Percentiles rank a stretch among this genome's conserved stretches.
Conservation (phyloP, 345 rosid species). For the Chamaenerion angustifolium region DNA sequence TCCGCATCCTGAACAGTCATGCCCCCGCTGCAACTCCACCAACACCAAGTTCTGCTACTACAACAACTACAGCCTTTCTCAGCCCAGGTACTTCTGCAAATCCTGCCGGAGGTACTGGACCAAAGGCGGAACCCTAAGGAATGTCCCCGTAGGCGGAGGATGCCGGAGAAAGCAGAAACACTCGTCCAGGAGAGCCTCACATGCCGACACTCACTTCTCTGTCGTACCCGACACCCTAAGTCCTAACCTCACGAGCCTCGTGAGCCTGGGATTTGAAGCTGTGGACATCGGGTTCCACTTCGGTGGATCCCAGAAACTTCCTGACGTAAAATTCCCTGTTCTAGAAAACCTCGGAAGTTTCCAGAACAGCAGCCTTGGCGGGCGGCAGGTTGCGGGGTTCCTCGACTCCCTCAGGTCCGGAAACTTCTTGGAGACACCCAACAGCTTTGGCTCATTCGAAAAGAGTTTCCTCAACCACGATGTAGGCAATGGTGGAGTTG, state of each 20-base stretch:
- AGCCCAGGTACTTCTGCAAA: constrained; percentile 90
- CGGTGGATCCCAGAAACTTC: too few relatives aligned
- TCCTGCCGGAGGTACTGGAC: constrained; percentile 97
- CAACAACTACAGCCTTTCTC: constrained; percentile 92
- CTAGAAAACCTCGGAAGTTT: too few relatives aligned
- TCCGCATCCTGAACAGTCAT: constrained; percentile 67
- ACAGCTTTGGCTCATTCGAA: constrained; percentile 12
- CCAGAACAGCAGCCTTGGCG: too few relatives aligned
- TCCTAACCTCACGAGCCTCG: constrained; percentile 7
- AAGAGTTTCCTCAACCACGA: too few relatives aligned
- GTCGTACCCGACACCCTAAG: neutral
- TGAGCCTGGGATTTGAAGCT: neutral
- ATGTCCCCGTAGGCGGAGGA: constrained; percentile 92
- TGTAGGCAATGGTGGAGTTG: too few relatives aligned
- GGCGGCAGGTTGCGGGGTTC: too few relatives aligned
- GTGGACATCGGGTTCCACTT: too few relatives aligned
- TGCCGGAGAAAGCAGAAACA: constrained; percentile 88
- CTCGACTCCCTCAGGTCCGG: too few relatives aligned
- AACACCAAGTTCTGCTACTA: constrained; percentile 94
- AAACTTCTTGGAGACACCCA: constrained; percentile 6
- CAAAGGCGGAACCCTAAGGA: constrained; percentile 85
- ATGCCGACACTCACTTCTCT: neutral
- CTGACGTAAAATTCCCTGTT: too few relatives aligned
- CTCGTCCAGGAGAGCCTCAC: constrained; percentile 10
- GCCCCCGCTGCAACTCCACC: constrained; percentile 85